These are phyloP conservation scores for Dactylellina leptospora DNA, from an alignment of 2,329 filamentous ascomycete species.

Conservation along the genomic window DNA sequence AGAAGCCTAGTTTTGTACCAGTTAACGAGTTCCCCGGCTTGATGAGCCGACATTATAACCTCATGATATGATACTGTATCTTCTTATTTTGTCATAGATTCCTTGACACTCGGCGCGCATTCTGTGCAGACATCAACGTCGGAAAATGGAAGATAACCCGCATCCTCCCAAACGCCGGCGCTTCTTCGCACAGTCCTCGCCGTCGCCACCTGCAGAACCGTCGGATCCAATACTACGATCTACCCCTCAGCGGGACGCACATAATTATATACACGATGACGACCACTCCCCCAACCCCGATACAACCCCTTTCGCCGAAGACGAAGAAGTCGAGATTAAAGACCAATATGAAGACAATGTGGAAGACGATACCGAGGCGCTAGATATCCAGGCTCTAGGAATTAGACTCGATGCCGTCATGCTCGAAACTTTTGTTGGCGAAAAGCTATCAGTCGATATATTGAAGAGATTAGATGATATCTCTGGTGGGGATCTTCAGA, in stretches of 20 bases:
- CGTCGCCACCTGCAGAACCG: slow-evolving; percentile 33
- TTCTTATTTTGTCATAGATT: too few relatives aligned
- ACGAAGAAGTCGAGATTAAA: slow-evolving; percentile 13
- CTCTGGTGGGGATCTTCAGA: slow-evolving; percentile 69
- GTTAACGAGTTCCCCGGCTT: too few relatives aligned
- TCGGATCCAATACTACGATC: slow-evolving; percentile 49
- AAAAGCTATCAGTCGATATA: slow-evolving; percentile 65
- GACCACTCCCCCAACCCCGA: slow-evolving; percentile 37
- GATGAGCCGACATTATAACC: too few relatives aligned
- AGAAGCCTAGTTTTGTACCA: neutral
- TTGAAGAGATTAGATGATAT: slow-evolving; percentile 66
- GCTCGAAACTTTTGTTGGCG: slow-evolving; percentile 70
- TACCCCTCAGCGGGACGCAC: slow-evolving; percentile 38
- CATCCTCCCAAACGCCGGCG: slow-evolving; percentile 46
- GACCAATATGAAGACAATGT: slow-evolving; percentile 6
- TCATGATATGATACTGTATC: too few relatives aligned
- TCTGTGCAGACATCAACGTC: neutral
- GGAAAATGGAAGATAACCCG: slow-evolving; percentile 49
- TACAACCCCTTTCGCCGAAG: slow-evolving; percentile 35
- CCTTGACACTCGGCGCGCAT: too few relatives aligned
- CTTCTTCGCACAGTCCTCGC: slow-evolving; percentile 46
- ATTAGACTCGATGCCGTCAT: slow-evolving; percentile 66
- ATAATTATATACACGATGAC: slow-evolving; percentile 3
- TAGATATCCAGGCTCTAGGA: slow-evolving; percentile 57
- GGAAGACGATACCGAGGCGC: slow-evolving; percentile 5